Evolutionary conservation across 805 yeast species (phyloP).

Genomic region (Kodamaea nitidulidarum): DNA sequence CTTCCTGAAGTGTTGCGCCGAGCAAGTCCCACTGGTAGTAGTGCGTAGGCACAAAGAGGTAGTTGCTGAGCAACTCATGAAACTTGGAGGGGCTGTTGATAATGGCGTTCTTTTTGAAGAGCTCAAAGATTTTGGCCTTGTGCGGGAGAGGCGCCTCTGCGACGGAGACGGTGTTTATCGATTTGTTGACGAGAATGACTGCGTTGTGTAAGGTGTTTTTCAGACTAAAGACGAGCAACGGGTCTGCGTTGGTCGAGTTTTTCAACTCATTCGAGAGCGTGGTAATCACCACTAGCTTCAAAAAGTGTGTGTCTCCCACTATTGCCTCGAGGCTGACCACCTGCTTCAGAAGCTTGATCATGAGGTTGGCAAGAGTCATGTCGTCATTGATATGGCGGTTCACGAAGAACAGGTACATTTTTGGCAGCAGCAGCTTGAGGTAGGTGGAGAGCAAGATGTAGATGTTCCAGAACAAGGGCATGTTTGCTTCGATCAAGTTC

Average conservation of each 20-base stretch:
- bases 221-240: constrained; percentile 27
- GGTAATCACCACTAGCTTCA: constrained; percentile 24
- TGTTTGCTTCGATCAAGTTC: constrained; percentile 29
- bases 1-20: constrained; percentile 45
- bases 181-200: constrained; percentile 49
- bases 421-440: constrained; percentile 22
- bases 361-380: constrained; percentile 12
- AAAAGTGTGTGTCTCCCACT: constrained; percentile 14
- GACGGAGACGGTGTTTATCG: constrained; percentile 16
- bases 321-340: constrained; percentile 14
- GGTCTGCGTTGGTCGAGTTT: constrained; percentile 16
- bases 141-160: background rate
- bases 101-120: constrained; percentile 47
- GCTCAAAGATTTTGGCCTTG: constrained; percentile 25
- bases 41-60: constrained; percentile 39
- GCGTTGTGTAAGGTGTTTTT: constrained; percentile 48
- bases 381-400: constrained; percentile 8
- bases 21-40: constrained; percentile 44
- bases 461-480: constrained; percentile 45
- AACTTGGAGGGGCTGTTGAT: constrained; percentile 48
- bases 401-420: constrained; percentile 17
- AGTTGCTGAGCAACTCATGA: constrained; percentile 47
- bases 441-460: constrained; percentile 45
- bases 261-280: constrained; percentile 37
- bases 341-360: constrained; percentile 25